Evolutionary conservation across 345 rosid genomes (phyloP).

Genomic region (Camelina sativa): DNA sequence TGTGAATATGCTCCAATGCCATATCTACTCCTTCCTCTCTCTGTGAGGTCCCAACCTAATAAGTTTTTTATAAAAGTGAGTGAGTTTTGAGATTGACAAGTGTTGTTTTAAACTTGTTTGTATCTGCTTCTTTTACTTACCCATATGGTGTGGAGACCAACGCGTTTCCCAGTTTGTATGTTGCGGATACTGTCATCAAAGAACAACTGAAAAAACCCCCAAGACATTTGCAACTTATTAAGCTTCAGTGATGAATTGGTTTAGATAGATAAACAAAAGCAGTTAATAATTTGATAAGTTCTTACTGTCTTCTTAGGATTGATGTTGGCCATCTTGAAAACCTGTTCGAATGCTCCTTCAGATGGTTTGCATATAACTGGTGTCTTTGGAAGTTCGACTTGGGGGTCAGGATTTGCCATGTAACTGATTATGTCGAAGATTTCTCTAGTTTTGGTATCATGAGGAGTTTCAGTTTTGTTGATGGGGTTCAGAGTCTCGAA

Average conservation of each 20-base stretch:
- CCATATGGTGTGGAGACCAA: constrained; percentile 84
- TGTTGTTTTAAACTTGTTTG: background rate
- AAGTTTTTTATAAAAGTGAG: background rate
- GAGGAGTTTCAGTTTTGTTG: constrained; percentile 45
- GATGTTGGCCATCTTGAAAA: constrained; percentile 70
- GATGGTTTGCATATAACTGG: constrained; percentile 90
- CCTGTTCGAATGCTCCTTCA: constrained; percentile 70
- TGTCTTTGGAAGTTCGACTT: constrained; percentile 55
- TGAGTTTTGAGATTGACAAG: constrained; percentile 26
- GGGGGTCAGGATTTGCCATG: constrained; percentile 43
- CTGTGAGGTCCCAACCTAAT: constrained; percentile 76
- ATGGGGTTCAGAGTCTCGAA: constrained; percentile 83
- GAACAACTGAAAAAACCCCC: constrained; percentile 62
- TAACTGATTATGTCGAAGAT: constrained; percentile 55
- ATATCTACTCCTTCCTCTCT: constrained; percentile 66
- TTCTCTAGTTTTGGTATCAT: constrained; percentile 39
- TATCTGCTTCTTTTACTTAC: constrained; percentile 48
- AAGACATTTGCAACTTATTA: background rate
- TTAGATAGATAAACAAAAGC: background rate
- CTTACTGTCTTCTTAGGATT: constrained; percentile 82
- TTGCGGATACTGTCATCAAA: constrained; percentile 88
- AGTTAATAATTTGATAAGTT: background rate
- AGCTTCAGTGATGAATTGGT: background rate
- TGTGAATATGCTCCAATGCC: constrained; percentile 90
- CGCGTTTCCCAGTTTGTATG: constrained; percentile 70